Evolutionary conservation across 805 yeast genomes (phyloP).

Genomic region (Metschnikowia dekortorum): DNA sequence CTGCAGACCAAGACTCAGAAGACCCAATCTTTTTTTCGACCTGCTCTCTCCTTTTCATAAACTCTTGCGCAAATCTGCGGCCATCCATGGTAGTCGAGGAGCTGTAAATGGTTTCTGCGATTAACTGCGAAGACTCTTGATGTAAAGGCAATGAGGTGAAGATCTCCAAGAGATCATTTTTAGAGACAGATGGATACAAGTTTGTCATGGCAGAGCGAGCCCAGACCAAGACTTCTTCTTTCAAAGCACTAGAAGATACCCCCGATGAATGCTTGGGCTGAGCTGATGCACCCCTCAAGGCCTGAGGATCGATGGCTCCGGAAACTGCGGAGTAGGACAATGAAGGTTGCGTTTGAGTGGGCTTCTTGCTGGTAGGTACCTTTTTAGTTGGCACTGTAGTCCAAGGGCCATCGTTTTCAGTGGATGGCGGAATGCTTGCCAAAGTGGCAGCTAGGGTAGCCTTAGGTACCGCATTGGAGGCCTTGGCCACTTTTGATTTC

Average conservation of each 20-base stretch:
- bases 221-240: slow-evolving; percentile 67
- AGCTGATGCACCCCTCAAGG: slow-evolving; percentile 35
- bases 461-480: slow-evolving; percentile 26
- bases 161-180: slow-evolving; percentile 74
- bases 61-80: slow-evolving; percentile 87
- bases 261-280: slow-evolving; percentile 20
- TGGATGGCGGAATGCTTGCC: slow-evolving; percentile 23
- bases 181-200: slow-evolving; percentile 70
- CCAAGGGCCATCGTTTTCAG: slow-evolving; percentile 35
- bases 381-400: slow-evolving; percentile 37
- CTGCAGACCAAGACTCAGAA: slow-evolving; percentile 67
- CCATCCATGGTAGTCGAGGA: slow-evolving; percentile 92
- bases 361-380: slow-evolving; percentile 26
- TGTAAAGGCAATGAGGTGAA: slow-evolving; percentile 72
- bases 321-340: slow-evolving; percentile 17
- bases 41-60: slow-evolving; percentile 66
- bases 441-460: slow-evolving; percentile 33
- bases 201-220: slow-evolving; percentile 62
- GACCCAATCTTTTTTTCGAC: slow-evolving; percentile 56
- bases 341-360: slow-evolving; percentile 10
- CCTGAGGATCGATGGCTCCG: slow-evolving; percentile 30
- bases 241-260: slow-evolving; percentile 22
- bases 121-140: slow-evolving; percentile 76
- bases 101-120: slow-evolving; percentile 87
- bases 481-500: slow-evolving; percentile 18